Evolutionary conservation across 228 moss, liverwort and hornwort genomes (phyloP).

Genomic region (Sphagnum fallax): DNA sequence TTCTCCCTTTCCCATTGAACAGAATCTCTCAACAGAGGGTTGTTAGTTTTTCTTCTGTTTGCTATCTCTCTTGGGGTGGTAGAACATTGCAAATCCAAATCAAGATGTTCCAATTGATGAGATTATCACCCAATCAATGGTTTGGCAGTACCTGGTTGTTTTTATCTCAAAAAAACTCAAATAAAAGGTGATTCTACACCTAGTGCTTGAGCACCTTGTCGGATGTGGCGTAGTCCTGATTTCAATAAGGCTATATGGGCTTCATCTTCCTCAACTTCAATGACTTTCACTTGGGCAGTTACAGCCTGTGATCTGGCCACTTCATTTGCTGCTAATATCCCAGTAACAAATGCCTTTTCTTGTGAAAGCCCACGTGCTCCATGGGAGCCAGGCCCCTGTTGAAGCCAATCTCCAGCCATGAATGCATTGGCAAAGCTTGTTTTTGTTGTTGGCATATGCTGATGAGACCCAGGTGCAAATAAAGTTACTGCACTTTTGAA

Average conservation of each 20-base stretch:
- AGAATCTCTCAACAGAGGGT: neutral
- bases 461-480: constrained; percentile 60
- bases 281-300: constrained; percentile 19
- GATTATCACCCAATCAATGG: neutral
- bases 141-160: neutral
- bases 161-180: neutral
- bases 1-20: constrained; percentile 2
- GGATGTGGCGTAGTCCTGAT: constrained; percentile 20
- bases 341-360: constrained; percentile 60
- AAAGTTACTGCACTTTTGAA: constrained; percentile 56
- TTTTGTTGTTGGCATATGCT: constrained; percentile 49
- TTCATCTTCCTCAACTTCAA: constrained; percentile 52
- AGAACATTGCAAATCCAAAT: neutral
- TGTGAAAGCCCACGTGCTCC: constrained; percentile 55
- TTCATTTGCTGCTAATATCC: constrained; percentile 50
- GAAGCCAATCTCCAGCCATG: constrained; percentile 58
- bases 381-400: constrained; percentile 50
- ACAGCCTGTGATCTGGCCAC: constrained; percentile 27
- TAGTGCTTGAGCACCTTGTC: constrained; percentile 5
- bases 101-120: neutral
- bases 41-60: neutral
- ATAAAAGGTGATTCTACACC: constrained; percentile 3
- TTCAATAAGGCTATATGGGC: constrained; percentile 49
- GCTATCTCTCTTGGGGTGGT: neutral
- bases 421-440: constrained; percentile 53